Percentiles rank a stretch among this genome's conserved stretches.
These are phyloP conservation scores for Penicilliopsis zonata DNA, from an alignment of 495 filamentous ascomycete species.

Conservation along the genomic window DNA sequence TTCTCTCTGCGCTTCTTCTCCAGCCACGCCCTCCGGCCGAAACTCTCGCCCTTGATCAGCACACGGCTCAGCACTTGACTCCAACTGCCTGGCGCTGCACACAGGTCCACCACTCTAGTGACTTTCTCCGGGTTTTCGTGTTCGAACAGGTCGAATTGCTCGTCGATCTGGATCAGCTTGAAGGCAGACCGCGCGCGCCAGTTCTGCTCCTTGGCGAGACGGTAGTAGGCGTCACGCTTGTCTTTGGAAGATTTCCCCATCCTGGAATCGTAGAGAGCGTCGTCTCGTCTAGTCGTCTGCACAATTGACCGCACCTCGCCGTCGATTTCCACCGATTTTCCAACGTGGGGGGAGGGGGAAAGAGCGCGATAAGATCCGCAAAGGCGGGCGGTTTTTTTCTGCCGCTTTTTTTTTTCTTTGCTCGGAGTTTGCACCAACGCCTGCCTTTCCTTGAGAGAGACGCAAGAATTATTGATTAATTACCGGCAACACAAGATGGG, in stretches of 20 bases:
- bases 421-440: too few relatives aligned
- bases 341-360: constrained; percentile 6
- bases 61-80: constrained; percentile 89
- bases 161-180: constrained; percentile 92
- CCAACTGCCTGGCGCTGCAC: constrained; percentile 93
- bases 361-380: constrained; percentile 24
- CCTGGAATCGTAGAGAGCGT: constrained; percentile 2
- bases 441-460: too few relatives aligned
- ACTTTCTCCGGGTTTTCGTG: constrained; percentile 45
- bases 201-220: constrained; percentile 94
- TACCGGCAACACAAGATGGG: too few relatives aligned
- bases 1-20: constrained; percentile 56
- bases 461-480: too few relatives aligned
- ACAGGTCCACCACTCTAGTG: constrained; percentile 91
- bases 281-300: not conserved
- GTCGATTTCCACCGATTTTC: constrained; percentile 1
- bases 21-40: constrained; percentile 73
- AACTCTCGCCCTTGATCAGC: constrained; percentile 82
- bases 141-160: constrained; percentile 91
- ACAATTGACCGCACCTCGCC: not conserved
- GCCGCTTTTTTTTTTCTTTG: constrained; percentile 22
- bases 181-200: constrained; percentile 95
- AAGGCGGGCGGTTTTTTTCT: constrained; percentile 22
- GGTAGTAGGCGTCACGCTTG: constrained; percentile 95
- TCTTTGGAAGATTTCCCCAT: constrained; percentile 99